phyloP scores from a whole-genome alignment of 495 filamentous ascomycete species.

The Neurospora intermedia region DNA sequence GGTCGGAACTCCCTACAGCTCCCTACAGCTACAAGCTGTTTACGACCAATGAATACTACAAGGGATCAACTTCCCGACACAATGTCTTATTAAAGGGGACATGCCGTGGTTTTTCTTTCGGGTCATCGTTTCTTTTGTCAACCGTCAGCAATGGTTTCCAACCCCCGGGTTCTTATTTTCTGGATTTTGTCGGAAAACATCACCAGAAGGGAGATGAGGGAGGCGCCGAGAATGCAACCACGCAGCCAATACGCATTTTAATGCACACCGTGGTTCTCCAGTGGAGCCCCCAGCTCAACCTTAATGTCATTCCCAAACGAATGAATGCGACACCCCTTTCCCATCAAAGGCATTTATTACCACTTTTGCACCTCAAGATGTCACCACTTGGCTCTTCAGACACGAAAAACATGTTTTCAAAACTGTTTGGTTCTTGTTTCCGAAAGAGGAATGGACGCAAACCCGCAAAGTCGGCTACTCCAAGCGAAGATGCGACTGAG shows the following conservation, averaged over 20 bases:
- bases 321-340: background rate
- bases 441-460: slow-evolving; percentile 9
- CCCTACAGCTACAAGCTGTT: background rate
- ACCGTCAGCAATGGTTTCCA: background rate
- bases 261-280: background rate
- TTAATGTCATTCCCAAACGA: background rate
- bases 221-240: background rate
- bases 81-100: slow-evolving; percentile 15
- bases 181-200: background rate
- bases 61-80: slow-evolving; percentile 22
- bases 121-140: background rate
- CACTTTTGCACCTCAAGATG: background rate
- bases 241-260: background rate
- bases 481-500: slow-evolving; percentile 10
- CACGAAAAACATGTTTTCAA: slow-evolving; percentile 7
- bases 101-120: background rate
- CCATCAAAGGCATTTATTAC: background rate
- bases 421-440: slow-evolving; percentile 19
- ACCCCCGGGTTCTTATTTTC: background rate
- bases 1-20: background rate
- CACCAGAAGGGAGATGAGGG: background rate
- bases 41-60: slow-evolving; percentile 8
- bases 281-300: background rate
- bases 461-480: slow-evolving; percentile 7
- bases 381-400: background rate